Evolutionary conservation across 1,284 basidiomycete genomes (phyloP), one percentile per base, ranked within the genome.

Genomic region (Irpex sp.): DNA sequence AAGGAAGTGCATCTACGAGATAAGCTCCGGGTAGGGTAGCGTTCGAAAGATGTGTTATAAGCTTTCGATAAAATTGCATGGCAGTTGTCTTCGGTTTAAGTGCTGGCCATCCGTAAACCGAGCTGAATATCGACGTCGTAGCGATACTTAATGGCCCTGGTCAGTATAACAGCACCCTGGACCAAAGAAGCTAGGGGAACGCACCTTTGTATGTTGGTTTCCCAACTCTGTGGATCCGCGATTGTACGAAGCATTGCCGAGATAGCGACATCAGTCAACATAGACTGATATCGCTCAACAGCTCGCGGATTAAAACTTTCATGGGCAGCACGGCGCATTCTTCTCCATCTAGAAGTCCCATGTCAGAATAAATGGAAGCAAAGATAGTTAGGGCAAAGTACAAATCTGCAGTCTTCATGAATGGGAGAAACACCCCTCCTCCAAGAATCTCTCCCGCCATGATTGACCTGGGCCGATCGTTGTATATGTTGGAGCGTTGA

Each of bases 401-500:
- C 42, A 44, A 42, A 20, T 59, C 6, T 24, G 10, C 24, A 10
- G 15, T 13, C 49, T 18, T 44, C 42, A n/a, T 60, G 20, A 69
- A 15, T 9, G 13, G 13, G 13, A 64, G 18, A 42, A 38, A 20
- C 32, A 64, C 9, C 27, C 62, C 62, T 38, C 62, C 38, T 13
- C 20, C 32, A 20, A 69, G 27, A 43, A 92, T 82, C 71, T 92
- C 77, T 18, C 74, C 74, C 64, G 81, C 82, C 91, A 93, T 93
- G 58, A 89, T 82, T n/a, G 92, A 80, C 42, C 82, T 82, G 0
- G 90, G 89, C 72, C 89, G 91, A 78, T 92, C 90, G 10, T 89
- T 88, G 77, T 92, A 92, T 64, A 91, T 88, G 6, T 83, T 81
- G 4, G 90, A 88, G 27, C 32, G 32, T 38, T 38, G 32, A 38